Base-by-base conservation (phyloP, 75 land plant genomes). In the Selaginella moellendorffii region DNA sequence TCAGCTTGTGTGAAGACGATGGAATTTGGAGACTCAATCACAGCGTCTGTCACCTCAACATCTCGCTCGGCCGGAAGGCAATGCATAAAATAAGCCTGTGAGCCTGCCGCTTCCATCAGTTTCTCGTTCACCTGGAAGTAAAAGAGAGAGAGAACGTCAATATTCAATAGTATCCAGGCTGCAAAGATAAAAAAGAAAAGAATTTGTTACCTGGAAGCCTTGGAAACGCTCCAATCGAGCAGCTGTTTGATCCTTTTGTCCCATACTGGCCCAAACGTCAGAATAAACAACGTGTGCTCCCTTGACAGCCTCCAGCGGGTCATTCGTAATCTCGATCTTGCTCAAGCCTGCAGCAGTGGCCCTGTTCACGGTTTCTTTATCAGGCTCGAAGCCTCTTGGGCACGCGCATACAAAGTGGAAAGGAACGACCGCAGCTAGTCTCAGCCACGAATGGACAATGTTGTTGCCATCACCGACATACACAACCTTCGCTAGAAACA, bases 221-320 rank as follows among this genome's bases (percentile, higher is more conserved):
- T 83, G 74, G 70, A 93, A 93, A n/a, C 60, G 69, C 74, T 82
- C 73, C 24, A 76, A 68, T 51, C 99, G 84, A 67, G 74, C 63
- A 19, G 78, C 80, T 53, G 99, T 96, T 67, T 95, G 88, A 27
- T 89, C 99, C 63, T 95, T 95, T 64, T 95, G 99, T 28, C 99
- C 99, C 96, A 95, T 95, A 72, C 99, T 95, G 18, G 99, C 91
- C 99, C 99, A 95, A 2, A 95, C 99, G 79, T 95, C 99, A 25
- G 99, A 71, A 71, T 95, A 95, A 1, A 95, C 82, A 29, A 95
- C 80, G 70, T 95, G 71, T 66, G 99, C 96, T 29, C 81, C 88
- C 63, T 52, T 80, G 0, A 89, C 99, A 56, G 97, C 96, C 61
- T 79, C 91, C 51, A 78, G 77, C 22, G 96, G 96, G 61, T 95